A percentile compares a stretch with the other conserved stretches of the same genome.
phyloP scores from a whole-genome alignment of 2,329 filamentous ascomycete genomes.

The Aspergillus pseudoviridinutans region DNA sequence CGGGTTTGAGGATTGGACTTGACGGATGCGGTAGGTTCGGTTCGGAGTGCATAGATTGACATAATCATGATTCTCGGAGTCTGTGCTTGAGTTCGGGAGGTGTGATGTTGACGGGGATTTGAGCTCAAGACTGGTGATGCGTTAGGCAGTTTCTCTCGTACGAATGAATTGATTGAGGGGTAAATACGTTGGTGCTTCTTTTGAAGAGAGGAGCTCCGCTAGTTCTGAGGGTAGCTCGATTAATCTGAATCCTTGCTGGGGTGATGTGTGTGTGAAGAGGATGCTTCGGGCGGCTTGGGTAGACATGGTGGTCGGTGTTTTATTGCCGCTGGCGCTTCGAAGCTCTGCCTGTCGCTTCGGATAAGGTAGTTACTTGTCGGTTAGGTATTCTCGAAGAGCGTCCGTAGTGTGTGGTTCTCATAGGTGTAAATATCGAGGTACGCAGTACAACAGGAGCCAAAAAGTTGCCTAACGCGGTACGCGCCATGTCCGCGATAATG shows the following conservation, averaged over 20 bases:
- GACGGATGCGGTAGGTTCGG: conserved; percentile 57
- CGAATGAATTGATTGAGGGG: neutral
- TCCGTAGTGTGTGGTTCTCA: neutral
- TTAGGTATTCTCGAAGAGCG: neutral
- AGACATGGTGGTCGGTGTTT: conserved; percentile 26
- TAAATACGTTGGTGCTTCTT: conserved; percentile 38
- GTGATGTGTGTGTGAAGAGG: conserved; percentile 38
- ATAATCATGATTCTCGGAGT: conserved; percentile 31
- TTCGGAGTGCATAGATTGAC: conserved; percentile 58
- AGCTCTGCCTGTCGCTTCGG: neutral
- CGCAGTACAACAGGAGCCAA: neutral
- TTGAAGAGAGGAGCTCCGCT: conserved; percentile 49
- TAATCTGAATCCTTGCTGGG: conserved; percentile 53
- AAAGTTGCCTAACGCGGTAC: conserved; percentile 16
- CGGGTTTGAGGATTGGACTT: conserved; percentile 64
- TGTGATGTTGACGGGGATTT: conserved; percentile 34
- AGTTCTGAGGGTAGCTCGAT: conserved; percentile 59
- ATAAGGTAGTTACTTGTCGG: neutral
- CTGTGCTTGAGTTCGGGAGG: conserved; percentile 18
- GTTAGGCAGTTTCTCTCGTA: neutral
- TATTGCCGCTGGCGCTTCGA: neutral
- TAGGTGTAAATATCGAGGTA: neutral
- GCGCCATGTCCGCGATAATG: conserved; percentile 8
- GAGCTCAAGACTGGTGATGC: conserved; percentile 34
- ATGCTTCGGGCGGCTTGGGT: conserved; percentile 36